A percentile compares a stretch with the other conserved stretches of the same genome.
Conservation (phyloP, 1,139 yeast species). For the Candida mesenterica region DNA sequence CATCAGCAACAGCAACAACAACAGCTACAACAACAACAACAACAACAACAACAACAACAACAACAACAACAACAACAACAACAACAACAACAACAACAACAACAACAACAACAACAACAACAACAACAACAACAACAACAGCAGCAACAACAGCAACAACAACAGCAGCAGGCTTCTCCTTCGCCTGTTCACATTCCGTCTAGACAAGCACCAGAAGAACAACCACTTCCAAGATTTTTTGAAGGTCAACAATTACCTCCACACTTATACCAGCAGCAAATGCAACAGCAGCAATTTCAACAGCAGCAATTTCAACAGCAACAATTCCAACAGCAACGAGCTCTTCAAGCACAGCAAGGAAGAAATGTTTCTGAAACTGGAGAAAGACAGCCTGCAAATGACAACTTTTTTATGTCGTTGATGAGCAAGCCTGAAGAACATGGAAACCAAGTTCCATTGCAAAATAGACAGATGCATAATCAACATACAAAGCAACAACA, state of each 20-base stretch:
- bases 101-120: neutral
- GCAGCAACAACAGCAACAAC: constrained; percentile 1
- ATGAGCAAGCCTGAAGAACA: constrained; percentile 35
- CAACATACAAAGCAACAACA: constrained; percentile 13
- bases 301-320: constrained; percentile 1
- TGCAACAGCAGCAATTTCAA: constrained; percentile 3
- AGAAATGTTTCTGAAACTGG: constrained; percentile 1
- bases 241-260: constrained; percentile 3
- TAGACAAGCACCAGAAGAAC: neutral
- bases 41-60: constrained; percentile 7
- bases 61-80: constrained; percentile 5
- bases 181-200: neutral
- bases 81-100: constrained; percentile 3
- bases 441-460: constrained; percentile 1
- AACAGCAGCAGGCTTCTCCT: neutral
- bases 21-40: constrained; percentile 6
- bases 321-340: constrained; percentile 2
- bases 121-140: constrained; percentile 1
- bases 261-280: constrained; percentile 1
- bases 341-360: constrained; percentile 8
- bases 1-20: constrained; percentile 3
- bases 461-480: constrained; percentile 9
- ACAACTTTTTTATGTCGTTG: constrained; percentile 54
- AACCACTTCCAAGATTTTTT: neutral
- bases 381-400: constrained; percentile 27